These are phyloP conservation scores for Aspergillus leporis DNA, from an alignment of 495 filamentous ascomycete species.

Conservation along the genomic window DNA sequence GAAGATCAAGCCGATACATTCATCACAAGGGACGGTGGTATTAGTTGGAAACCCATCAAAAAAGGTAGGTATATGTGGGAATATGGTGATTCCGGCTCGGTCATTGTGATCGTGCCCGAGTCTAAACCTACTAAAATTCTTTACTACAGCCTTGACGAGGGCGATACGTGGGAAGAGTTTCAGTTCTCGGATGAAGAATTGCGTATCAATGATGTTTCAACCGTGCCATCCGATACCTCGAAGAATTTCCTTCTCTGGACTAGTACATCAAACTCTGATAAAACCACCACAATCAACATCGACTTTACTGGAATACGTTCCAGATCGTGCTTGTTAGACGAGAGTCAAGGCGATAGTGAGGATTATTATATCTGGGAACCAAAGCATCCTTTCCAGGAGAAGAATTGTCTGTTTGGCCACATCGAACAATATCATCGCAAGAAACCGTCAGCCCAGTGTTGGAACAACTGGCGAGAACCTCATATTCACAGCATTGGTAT, in stretches of 20 bases:
- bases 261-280: slow-evolving; percentile 43
- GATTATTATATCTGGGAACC: slow-evolving; percentile 87
- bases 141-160: slow-evolving; percentile 78
- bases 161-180: slow-evolving; percentile 71
- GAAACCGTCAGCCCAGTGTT: slow-evolving; percentile 70
- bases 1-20: slow-evolving; percentile 76
- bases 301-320: slow-evolving; percentile 83
- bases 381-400: slow-evolving; percentile 68
- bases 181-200: slow-evolving; percentile 71
- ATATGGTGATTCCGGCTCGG: slow-evolving; percentile 88
- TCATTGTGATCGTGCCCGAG: slow-evolving; percentile 79
- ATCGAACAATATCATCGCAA: slow-evolving; percentile 88
- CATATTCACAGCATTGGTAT: slow-evolving; percentile 59
- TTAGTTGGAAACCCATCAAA: slow-evolving; percentile 80
- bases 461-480: slow-evolving; percentile 72
- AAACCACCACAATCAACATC: slow-evolving; percentile 70
- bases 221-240: slow-evolving; percentile 83
- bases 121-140: slow-evolving; percentile 63
- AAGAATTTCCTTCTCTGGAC: slow-evolving; percentile 92
- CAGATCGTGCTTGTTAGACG: slow-evolving; percentile 65
- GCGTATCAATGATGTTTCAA: slow-evolving; percentile 74
- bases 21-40: slow-evolving; percentile 83
- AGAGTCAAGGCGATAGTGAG: slow-evolving; percentile 60
- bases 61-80: slow-evolving; percentile 90
- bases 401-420: slow-evolving; percentile 91